These are phyloP conservation scores for Solanum appendiculatum DNA, from an alignment of 257 asterid genomes.

Conservation along the genomic window DNA sequence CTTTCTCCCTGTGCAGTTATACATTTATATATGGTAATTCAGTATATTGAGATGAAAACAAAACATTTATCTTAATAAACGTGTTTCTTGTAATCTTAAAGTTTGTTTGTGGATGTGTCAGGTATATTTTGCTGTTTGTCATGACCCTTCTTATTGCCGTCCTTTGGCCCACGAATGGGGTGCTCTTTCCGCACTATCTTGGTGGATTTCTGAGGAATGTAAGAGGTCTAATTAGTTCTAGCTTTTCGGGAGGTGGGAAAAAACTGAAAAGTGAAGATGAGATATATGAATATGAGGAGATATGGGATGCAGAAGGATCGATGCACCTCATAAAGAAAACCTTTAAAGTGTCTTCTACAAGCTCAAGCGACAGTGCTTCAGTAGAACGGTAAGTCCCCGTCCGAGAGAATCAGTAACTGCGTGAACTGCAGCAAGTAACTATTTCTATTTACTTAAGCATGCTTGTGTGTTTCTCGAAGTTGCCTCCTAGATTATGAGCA, in stretches of 20 bases:
- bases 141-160: conserved; percentile 51
- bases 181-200: conserved; percentile 23
- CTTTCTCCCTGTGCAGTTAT: conserved; percentile 80
- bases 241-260: conserved; percentile 24
- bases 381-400: conserved; percentile 44
- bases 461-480: neutral
- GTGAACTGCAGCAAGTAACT: neutral
- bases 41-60: neutral
- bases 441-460: neutral
- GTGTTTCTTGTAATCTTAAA: neutral
- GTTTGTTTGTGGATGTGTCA: conserved; percentile 18
- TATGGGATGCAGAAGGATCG: conserved; percentile 96
- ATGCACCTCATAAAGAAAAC: conserved; percentile 89
- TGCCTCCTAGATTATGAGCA: neutral
- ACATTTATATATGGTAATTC: conserved; percentile 72
- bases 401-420: neutral
- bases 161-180: conserved; percentile 64
- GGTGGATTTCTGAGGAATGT: conserved; percentile 25
- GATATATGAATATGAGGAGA: conserved; percentile 68
- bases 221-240: conserved; percentile 21
- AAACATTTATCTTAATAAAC: neutral
- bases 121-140: conserved; percentile 69
- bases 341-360: conserved; percentile 27
- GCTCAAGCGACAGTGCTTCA: conserved; percentile 27
- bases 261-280: conserved; percentile 89